These are phyloP conservation scores for Volutella citrinella DNA, from an alignment of 2,329 filamentous ascomycete genomes.

Conservation along the genomic window DNA sequence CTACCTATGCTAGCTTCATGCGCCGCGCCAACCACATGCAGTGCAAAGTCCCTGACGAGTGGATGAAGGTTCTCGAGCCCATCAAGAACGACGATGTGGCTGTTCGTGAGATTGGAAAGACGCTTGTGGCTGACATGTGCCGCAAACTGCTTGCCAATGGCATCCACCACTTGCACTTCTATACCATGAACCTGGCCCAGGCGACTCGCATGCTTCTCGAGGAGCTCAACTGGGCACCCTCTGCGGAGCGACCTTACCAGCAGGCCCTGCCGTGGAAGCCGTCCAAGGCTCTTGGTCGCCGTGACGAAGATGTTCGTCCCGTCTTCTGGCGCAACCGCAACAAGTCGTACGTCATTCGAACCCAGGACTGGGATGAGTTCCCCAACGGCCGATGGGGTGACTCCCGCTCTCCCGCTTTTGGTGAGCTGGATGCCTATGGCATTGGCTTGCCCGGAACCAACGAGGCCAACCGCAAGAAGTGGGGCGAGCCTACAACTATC, in stretches of 20 bases:
- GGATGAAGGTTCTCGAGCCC: constrained; percentile 80
- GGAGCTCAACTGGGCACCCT: constrained; percentile 79
- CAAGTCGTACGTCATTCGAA: constrained; percentile 91
- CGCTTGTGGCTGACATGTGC: constrained; percentile 85
- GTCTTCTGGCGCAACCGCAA: constrained; percentile 99
- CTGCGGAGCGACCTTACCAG: constrained; percentile 72
- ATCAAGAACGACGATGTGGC: constrained; percentile 96
- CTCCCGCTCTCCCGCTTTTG: constrained; percentile 91
- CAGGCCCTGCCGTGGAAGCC: constrained; percentile 96
- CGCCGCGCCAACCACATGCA: constrained; percentile 89
- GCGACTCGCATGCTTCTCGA: constrained; percentile 92
- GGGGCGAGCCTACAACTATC: constrained; percentile 80
- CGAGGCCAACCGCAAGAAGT: constrained; percentile 91
- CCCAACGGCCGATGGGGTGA: constrained; percentile 99
- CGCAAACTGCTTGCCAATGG: constrained; percentile 78
- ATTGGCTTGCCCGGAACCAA: constrained; percentile 93
- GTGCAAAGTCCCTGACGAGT: constrained; percentile 75
- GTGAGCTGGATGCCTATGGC: constrained; percentile 90
- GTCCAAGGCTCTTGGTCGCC: constrained; percentile 82
- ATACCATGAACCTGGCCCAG: constrained; percentile 98
- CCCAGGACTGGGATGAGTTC: constrained; percentile 98
- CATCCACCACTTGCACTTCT: constrained; percentile 90
- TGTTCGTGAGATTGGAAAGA: constrained; percentile 85
- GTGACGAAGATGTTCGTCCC: constrained; percentile 92
- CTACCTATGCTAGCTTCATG: constrained; percentile 90